Evolutionary conservation across 2,329 filamentous ascomycete species (phyloP), one percentile per base, ranked within the genome.

Genomic region (Ambrosiella beaveri): DNA sequence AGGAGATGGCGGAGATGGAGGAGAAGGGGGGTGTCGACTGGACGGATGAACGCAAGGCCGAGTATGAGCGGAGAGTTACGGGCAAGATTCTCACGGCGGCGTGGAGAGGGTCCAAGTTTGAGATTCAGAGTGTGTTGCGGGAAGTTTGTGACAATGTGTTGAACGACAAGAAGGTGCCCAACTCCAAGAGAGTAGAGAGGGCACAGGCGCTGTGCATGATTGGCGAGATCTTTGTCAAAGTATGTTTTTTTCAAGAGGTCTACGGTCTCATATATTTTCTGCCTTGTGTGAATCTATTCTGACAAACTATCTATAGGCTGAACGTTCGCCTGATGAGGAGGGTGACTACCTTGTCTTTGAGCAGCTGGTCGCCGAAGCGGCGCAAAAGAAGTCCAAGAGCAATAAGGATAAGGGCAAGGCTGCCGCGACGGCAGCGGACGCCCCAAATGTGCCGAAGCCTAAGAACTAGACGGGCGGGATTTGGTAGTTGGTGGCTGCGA

Each of bases 321-420:
- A 86, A 69, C 84, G 93, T 62, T 85, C 91, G 57, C 85, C 91
- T 47, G 93, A 98, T 63, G 93, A 98, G 74, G 93, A 98, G 71
- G 91, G 93, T 63, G 93, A 97, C 66, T 97, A 95, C 72, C 94
- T 98, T 81, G 90, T 91, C 13, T 98, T 98, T 65, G 93, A 98
- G 70, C 89, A 97, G 71, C 82, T 98, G 58, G 95, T 98, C 70
- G 90, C 93, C 55, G 93, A 98, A 69, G 91, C 91, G 3, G 89
- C 90, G 59, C 85, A 89, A 57, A 97, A 97, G 79, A 95, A 96
- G 72, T 81, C 86, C 27, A 81, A 81, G 70, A 73, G 72, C 64
- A 77, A 82, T 73, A 75, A 80, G 62, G 72, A 73, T 64, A 74
- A 75, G 64, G 73, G 75, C 62, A 67, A 74, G 63, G 56, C 52